Evolutionary conservation across 208 protist genomes (phyloP), one percentile per base, ranked within the genome.

Genomic region (Crithidia brevicula): DNA sequence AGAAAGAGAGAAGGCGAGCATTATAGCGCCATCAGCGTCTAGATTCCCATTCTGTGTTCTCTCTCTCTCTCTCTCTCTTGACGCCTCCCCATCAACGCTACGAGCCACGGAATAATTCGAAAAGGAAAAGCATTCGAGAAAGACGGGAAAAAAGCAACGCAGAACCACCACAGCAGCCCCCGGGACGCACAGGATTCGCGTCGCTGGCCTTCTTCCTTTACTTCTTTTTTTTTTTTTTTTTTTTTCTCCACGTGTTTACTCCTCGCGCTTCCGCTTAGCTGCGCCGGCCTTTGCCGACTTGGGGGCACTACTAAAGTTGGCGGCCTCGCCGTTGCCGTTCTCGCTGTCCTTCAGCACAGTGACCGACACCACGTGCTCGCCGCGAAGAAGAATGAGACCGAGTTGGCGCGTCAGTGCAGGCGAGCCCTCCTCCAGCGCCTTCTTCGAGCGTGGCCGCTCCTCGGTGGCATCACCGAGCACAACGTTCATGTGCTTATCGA

Each of bases 401-500:
- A 96, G 60, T 9, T 74, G 63, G 28, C 91, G 87, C 30, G 68
- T 77, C 47, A 86, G 68, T 25, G 45, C 33, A 4, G 67, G 66
- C 16, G 88, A 67, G 28, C 78, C 81, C 46, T 91, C 86, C 42
- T 80, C 77, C 13, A 63, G 60, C 85, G 90, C 90, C 73, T 85
- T 89, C 59, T 81, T 85, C 38, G 86, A 92, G 58, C 70, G 77
- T n/a, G 69, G 73, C 27, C 91, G 85, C 33, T 72, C 78, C 74
- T 96, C 87, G 6, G 46, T 57, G 9, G 62, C 61, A 56, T 94
- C 88, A 27, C 58, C 72, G 1, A 96, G 63, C 6, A 96, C 86
- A n/a, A 96, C 82, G 52, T 96, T 96, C 91, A 96, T 96, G 86
- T 93, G 86, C 50, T 86, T 73, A 63, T 96, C 91, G 68, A 85